A percentile compares a stretch with the other conserved stretches of the same genome.
Evolutionary conservation across 1,139 yeast genomes (phyloP).

Genomic region (Saccharomyces pastorianus): DNA sequence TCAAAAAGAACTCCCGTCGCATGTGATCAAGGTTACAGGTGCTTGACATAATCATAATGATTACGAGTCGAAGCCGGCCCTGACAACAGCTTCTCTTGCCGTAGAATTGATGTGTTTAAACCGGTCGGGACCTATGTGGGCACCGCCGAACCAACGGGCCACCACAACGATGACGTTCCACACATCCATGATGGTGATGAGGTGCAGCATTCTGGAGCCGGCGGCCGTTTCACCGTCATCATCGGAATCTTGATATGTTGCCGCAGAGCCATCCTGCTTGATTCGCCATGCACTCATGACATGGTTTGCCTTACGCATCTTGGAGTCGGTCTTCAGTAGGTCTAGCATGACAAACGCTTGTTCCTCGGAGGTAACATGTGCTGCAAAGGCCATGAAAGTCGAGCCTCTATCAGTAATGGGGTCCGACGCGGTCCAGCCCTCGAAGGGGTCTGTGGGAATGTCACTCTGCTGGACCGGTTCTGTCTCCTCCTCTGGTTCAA

Average conservation of each 20-base stretch:
- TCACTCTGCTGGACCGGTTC: conserved; percentile 6
- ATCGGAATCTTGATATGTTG: conserved; percentile 66
- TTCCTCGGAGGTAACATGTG: conserved; percentile 49
- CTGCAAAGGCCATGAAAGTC: conserved; percentile 72
- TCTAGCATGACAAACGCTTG: conserved; percentile 54
- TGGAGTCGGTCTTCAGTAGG: conserved; percentile 52
- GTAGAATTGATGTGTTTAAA: conserved; percentile 88
- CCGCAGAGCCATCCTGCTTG: conserved; percentile 35
- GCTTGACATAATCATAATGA: neutral
- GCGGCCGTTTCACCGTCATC: conserved; percentile 98
- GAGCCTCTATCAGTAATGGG: conserved; percentile 79
- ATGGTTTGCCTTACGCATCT: conserved; percentile 62
- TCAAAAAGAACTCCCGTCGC: conserved; percentile 4
- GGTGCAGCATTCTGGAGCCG: conserved; percentile 77
- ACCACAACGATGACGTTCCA: conserved; percentile 80
- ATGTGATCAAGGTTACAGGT: neutral
- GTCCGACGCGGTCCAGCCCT: conserved; percentile 70
- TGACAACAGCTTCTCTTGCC: conserved; percentile 74
- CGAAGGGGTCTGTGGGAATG: conserved; percentile 38
- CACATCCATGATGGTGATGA: conserved; percentile 71
- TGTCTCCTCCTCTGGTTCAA: conserved; percentile 29
- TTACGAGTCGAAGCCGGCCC: conserved; percentile 42
- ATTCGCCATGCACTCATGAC: conserved; percentile 86
- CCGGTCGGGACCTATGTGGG: conserved; percentile 83
- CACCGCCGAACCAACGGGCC: conserved; percentile 91